Evolutionary conservation across 805 yeast species (phyloP).

Genomic region (Metschnikowia baotianmanensis): DNA sequence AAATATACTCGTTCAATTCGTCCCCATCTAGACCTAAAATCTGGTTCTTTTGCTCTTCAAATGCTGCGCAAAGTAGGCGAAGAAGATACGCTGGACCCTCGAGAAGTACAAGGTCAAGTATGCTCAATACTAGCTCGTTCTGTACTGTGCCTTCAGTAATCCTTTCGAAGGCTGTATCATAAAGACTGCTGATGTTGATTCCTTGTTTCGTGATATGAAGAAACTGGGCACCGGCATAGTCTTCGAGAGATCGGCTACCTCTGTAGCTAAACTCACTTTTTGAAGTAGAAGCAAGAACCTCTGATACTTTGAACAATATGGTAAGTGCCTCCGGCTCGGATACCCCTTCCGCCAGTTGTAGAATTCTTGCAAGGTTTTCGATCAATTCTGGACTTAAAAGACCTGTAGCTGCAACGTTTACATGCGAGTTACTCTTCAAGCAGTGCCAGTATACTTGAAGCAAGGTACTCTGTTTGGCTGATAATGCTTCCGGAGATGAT

Average conservation of each 20-base stretch:
- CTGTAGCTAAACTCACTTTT: constrained; percentile 33
- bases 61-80: constrained; percentile 27
- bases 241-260: constrained; percentile 37
- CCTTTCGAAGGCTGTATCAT: constrained; percentile 16
- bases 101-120: constrained; percentile 37
- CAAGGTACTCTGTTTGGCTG: constrained; percentile 18
- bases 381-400: neutral
- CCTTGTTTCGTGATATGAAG: constrained; percentile 38
- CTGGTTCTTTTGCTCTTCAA: constrained; percentile 16
- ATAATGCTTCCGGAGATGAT: neutral
- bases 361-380: constrained; percentile 6
- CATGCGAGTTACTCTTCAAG: constrained; percentile 11
- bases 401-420: neutral
- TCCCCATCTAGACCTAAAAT: constrained; percentile 25
- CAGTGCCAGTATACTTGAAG: constrained; percentile 34
- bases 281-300: constrained; percentile 14
- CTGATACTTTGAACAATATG: constrained; percentile 30
- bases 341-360: constrained; percentile 21
- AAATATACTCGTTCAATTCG: constrained; percentile 15
- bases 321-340: constrained; percentile 30
- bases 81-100: constrained; percentile 40
- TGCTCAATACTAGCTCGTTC: constrained; percentile 4
- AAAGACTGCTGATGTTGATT: constrained; percentile 25
- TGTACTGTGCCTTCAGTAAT: neutral
- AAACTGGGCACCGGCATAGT: constrained; percentile 25